These are phyloP conservation scores for Capsella rubella DNA, from an alignment of 441 rosid genomes.

Conservation along the genomic window DNA sequence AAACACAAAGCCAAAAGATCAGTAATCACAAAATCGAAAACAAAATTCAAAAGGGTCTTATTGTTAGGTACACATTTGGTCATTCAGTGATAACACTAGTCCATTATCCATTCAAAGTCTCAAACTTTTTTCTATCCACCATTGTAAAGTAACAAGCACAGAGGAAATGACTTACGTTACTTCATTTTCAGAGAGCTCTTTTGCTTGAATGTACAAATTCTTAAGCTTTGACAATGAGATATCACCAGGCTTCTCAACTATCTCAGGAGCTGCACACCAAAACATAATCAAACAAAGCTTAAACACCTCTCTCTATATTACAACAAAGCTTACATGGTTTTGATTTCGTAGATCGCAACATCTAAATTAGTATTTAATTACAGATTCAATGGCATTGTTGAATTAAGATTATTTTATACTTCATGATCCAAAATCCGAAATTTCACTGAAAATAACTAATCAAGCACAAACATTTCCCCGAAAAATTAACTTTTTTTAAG, in stretches of 20 bases:
- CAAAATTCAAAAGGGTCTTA: not conserved
- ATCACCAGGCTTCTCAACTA: conserved; percentile 95
- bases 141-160: conserved; percentile 10
- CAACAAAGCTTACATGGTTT: not conserved
- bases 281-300: conserved; percentile 34
- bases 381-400: not conserved
- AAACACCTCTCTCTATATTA: not conserved
- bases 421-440: not conserved
- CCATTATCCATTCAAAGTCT: conserved; percentile 1
- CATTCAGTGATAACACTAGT: conserved; percentile 1
- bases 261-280: conserved; percentile 80
- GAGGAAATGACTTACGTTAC: conserved; percentile 55
- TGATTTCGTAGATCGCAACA: not conserved
- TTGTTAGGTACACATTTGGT: not conserved
- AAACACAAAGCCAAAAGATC: conserved; percentile 23
- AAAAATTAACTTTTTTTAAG: not conserved
- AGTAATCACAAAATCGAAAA: not conserved
- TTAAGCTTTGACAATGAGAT: conserved; percentile 73
- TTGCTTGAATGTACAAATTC: conserved; percentile 70
- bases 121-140: not conserved
- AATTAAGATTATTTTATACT: not conserved
- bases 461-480: not conserved
- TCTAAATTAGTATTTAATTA: conserved; percentile 2
- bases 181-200: conserved; percentile 88
- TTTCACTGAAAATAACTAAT: not conserved